A percentile compares a stretch with the other conserved stretches of the same genome.
Conservation (phyloP, 106 monocot species). For the Acorus calamus region DNA sequence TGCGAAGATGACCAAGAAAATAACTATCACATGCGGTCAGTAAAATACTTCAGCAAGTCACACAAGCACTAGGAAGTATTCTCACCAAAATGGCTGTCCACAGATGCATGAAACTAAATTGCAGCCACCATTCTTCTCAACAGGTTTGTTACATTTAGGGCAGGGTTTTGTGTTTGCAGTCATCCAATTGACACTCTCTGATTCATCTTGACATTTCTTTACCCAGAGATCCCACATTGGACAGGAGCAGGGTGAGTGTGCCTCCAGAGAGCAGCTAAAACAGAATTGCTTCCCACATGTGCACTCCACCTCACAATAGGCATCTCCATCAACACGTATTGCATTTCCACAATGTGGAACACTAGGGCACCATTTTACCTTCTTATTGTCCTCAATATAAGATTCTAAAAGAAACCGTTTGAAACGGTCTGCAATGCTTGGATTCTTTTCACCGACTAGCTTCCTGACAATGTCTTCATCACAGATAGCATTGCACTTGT, state of each 20-base stretch:
- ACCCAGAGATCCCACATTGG: slow-evolving; percentile 92
- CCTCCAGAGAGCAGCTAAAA: slow-evolving; percentile 68
- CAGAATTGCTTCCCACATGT: slow-evolving; percentile 88
- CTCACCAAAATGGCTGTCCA: slow-evolving; percentile 92
- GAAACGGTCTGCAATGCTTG: slow-evolving; percentile 73
- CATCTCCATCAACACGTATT: slow-evolving; percentile 71
- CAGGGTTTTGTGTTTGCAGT: slow-evolving; percentile 85
- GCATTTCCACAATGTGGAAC: slow-evolving; percentile 94
- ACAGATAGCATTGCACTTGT: slow-evolving; percentile 63
- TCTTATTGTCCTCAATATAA: slow-evolving; percentile 92
- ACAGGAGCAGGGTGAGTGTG: slow-evolving; percentile 97
- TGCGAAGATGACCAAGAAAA: no score
- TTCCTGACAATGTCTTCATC: slow-evolving; percentile 61
- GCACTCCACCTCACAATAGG: slow-evolving; percentile 80
- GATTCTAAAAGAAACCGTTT: slow-evolving; percentile 84
- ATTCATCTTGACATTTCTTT: slow-evolving; percentile 85
- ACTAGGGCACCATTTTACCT: slow-evolving; percentile 92
- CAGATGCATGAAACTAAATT: slow-evolving; percentile 88
- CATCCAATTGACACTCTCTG: slow-evolving; percentile 92
- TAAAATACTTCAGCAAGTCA: no score
- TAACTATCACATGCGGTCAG: no score
- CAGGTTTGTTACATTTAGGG: slow-evolving; percentile 87
- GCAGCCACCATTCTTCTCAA: slow-evolving; percentile 96
- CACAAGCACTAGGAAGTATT: background rate
- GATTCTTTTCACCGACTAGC: slow-evolving; percentile 46